These are phyloP conservation scores for Candida lessepsii DNA, from an alignment of 805 yeast species.

Conservation along the genomic window DNA sequence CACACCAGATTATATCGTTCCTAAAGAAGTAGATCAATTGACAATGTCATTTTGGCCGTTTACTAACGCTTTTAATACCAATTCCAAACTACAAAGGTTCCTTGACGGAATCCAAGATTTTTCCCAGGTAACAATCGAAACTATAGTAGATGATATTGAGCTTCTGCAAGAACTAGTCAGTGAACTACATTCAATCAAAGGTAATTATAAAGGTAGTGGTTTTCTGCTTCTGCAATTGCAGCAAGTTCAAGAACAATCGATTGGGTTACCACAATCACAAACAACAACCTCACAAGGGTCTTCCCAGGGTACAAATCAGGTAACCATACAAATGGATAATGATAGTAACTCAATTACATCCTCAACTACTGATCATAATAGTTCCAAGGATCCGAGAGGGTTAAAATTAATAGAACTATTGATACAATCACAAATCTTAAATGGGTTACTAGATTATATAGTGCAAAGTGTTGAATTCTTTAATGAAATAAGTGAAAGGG, in stretches of 20 bases:
- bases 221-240: constrained; percentile 30
- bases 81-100: constrained; percentile 40
- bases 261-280: no score
- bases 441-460: constrained; percentile 65
- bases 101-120: constrained; percentile 38
- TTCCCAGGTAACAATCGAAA: constrained; percentile 30
- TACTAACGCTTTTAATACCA: constrained; percentile 34
- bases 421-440: constrained; percentile 72
- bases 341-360: constrained; percentile 37
- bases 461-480: constrained; percentile 50
- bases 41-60: constrained; percentile 49
- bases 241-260: constrained; percentile 14
- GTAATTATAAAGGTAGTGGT: constrained; percentile 29
- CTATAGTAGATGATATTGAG: constrained; percentile 30
- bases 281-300: no score
- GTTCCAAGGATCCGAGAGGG: constrained; percentile 35
- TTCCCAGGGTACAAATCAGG: background rate
- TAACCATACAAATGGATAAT: constrained; percentile 10
- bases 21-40: background rate
- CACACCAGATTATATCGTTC: no score
- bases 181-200: constrained; percentile 38
- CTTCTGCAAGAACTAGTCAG: constrained; percentile 38
- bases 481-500: constrained; percentile 26
- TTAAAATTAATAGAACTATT: constrained; percentile 71
- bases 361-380: constrained; percentile 26